Evolutionary conservation across 2,329 filamentous ascomycete species (phyloP).

Genomic region (Trichothecium roseum): DNA sequence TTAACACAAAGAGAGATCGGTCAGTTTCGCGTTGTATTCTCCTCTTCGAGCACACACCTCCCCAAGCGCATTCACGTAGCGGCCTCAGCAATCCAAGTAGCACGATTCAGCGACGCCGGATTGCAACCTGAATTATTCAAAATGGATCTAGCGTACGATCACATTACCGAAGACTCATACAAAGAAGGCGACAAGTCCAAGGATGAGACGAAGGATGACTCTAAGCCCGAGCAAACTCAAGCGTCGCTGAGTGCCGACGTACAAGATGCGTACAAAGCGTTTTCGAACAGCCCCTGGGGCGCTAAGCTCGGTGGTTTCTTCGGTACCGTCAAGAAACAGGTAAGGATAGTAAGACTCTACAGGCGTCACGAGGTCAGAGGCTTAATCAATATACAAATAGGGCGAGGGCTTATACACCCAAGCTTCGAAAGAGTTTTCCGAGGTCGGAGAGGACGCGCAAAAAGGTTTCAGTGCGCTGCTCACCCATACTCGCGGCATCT

Average conservation of each 20-base stretch:
- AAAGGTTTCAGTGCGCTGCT: constrained; percentile 70
- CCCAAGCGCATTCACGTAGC: too few species aligned
- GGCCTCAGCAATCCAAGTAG: background rate
- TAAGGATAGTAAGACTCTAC: constrained; percentile 22
- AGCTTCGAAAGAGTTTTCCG: constrained; percentile 61
- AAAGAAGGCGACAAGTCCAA: constrained; percentile 42
- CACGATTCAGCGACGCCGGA: constrained; percentile 1
- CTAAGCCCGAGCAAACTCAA: constrained; percentile 29
- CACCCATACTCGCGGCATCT: constrained; percentile 63
- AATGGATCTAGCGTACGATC: constrained; percentile 97
- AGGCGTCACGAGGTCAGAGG: constrained; percentile 2
- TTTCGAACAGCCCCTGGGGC: constrained; percentile 88
- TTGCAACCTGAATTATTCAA: constrained; percentile 5
- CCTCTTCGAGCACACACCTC: too few species aligned
- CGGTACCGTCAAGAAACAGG: constrained; percentile 88
- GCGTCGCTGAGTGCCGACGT: constrained; percentile 73
- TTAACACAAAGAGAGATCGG: too few species aligned
- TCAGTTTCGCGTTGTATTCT: background rate
- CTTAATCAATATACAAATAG: constrained; percentile 26
- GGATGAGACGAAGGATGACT: constrained; percentile 23
- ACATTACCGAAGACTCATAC: constrained; percentile 78
- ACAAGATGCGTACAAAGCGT: constrained; percentile 89
- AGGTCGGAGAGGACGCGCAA: constrained; percentile 69
- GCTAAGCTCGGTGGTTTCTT: constrained; percentile 79
- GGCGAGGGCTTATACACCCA: constrained; percentile 77